These are phyloP conservation scores for Aspergillus floridensis DNA, from an alignment of 2,329 filamentous ascomycete genomes.

Conservation along the genomic window DNA sequence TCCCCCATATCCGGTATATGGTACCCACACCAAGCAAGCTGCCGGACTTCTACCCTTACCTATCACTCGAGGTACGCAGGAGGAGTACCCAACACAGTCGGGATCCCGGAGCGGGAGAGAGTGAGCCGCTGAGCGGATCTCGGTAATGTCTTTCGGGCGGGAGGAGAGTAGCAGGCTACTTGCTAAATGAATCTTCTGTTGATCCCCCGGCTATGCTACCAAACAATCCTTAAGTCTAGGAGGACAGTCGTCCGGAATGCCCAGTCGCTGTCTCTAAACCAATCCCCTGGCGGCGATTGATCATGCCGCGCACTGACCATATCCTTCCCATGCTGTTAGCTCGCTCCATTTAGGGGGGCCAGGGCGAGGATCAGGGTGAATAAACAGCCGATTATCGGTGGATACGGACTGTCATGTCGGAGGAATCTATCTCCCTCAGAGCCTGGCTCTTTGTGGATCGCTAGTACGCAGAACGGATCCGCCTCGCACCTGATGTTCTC, in stretches of 20 bases:
- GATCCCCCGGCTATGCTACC: too few relatives aligned
- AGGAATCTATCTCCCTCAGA: background rate
- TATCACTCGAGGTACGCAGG: too few relatives aligned
- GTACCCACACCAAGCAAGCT: too few relatives aligned
- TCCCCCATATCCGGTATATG: too few relatives aligned
- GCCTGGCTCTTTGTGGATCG: too few relatives aligned
- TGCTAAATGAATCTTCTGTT: too few relatives aligned
- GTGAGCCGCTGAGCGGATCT: background rate
- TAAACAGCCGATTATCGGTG: constrained; percentile 5
- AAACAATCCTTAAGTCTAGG: background rate
- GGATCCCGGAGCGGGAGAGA: constrained; percentile 2
- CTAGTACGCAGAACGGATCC: too few relatives aligned
- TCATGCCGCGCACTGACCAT: too few relatives aligned
- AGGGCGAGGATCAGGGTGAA: background rate
- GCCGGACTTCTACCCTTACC: too few relatives aligned
- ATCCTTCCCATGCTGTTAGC: background rate
- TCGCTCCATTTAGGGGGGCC: background rate
- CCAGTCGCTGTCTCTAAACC: background rate
- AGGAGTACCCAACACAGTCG: background rate
- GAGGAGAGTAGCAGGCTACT: background rate
- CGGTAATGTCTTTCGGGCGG: background rate
- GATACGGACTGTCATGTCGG: background rate
- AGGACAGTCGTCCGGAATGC: background rate
- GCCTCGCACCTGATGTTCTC: too few relatives aligned
- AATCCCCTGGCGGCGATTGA: too few relatives aligned